Evolutionary conservation across 2,329 filamentous ascomycete species (phyloP).

Genomic region (Pseudogymnoascus sp.): DNA sequence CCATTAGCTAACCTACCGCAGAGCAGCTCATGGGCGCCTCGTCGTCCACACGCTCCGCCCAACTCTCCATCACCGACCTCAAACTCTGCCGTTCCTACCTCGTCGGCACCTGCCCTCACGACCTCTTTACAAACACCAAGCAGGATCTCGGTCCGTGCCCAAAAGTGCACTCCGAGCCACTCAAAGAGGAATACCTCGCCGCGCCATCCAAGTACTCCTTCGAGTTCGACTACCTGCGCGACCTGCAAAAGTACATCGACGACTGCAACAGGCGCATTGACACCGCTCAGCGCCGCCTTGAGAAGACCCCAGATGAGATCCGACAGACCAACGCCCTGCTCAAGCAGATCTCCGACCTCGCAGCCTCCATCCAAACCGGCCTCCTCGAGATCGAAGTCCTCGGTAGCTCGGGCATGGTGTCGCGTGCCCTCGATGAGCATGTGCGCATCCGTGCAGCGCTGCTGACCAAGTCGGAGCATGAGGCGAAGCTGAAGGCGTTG

Average conservation of each 20-base stretch:
- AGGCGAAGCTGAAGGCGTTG: slow-evolving; percentile 81
- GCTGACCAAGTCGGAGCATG: slow-evolving; percentile 72
- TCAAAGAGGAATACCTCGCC: slow-evolving; percentile 82
- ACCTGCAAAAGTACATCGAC: slow-evolving; percentile 94
- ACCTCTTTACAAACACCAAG: slow-evolving; percentile 99
- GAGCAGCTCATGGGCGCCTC: slow-evolving; percentile 89
- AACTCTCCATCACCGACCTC: slow-evolving; percentile 80
- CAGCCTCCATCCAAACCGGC: slow-evolving; percentile 69
- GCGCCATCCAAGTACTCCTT: slow-evolving; percentile 75
- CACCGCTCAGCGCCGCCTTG: slow-evolving; percentile 75
- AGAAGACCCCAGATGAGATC: slow-evolving; percentile 98
- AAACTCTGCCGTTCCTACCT: slow-evolving; percentile 95
- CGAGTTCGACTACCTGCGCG: slow-evolving; percentile 92
- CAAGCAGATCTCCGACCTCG: slow-evolving; percentile 76
- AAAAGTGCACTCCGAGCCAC: slow-evolving; percentile 77
- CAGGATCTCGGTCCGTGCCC: slow-evolving; percentile 88
- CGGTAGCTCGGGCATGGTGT: slow-evolving; percentile 72
- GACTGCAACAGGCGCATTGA: slow-evolving; percentile 95
- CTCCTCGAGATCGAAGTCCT: slow-evolving; percentile 80
- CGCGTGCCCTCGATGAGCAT: slow-evolving; percentile 76
- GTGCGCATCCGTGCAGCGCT: slow-evolving; percentile 76
- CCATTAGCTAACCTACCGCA: slow-evolving; percentile 26
- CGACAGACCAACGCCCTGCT: slow-evolving; percentile 85
- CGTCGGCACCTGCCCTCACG: slow-evolving; percentile 89
- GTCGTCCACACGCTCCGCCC: slow-evolving; percentile 63